Conservation (phyloP, 2,329 filamentous ascomycete species). For the Aspergillus carbonarius region DNA sequence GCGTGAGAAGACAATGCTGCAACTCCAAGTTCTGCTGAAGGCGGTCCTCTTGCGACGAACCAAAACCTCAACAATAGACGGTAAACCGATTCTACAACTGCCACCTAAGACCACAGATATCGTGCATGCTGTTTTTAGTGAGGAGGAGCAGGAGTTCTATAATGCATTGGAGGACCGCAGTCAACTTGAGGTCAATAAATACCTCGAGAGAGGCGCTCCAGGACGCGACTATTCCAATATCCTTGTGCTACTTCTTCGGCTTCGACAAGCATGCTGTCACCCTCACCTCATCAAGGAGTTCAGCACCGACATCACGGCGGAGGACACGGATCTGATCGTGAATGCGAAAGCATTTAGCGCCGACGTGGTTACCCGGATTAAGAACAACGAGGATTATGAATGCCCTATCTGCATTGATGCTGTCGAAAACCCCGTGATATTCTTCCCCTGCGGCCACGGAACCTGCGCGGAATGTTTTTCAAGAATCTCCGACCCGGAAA, state of each 20-base stretch:
- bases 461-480: slow-evolving; percentile 75
- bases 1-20: slow-evolving; percentile 59
- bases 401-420: slow-evolving; percentile 82
- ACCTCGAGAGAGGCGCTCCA: slow-evolving; percentile 66
- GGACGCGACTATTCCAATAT: slow-evolving; percentile 75
- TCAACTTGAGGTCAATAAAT: slow-evolving; percentile 72
- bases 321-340: slow-evolving; percentile 57
- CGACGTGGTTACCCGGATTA: slow-evolving; percentile 67
- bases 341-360: slow-evolving; percentile 61
- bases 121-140: slow-evolving; percentile 64
- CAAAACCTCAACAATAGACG: slow-evolving; percentile 76
- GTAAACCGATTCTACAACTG: slow-evolving; percentile 69
- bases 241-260: slow-evolving; percentile 72
- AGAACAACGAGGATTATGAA: slow-evolving; percentile 62
- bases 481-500: slow-evolving; percentile 63
- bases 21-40: slow-evolving; percentile 73
- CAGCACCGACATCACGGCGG: slow-evolving; percentile 51
- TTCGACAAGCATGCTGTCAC: slow-evolving; percentile 80
- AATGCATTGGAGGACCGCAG: slow-evolving; percentile 64
- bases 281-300: slow-evolving; percentile 70
- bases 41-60: slow-evolving; percentile 79
- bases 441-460: slow-evolving; percentile 80
- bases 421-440: slow-evolving; percentile 71
- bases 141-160: slow-evolving; percentile 67
- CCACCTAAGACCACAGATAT: slow-evolving; percentile 64